Evolutionary conservation across 768 basidiomycete genomes (phyloP).

Genomic region (Flagelloscypha sp.): DNA sequence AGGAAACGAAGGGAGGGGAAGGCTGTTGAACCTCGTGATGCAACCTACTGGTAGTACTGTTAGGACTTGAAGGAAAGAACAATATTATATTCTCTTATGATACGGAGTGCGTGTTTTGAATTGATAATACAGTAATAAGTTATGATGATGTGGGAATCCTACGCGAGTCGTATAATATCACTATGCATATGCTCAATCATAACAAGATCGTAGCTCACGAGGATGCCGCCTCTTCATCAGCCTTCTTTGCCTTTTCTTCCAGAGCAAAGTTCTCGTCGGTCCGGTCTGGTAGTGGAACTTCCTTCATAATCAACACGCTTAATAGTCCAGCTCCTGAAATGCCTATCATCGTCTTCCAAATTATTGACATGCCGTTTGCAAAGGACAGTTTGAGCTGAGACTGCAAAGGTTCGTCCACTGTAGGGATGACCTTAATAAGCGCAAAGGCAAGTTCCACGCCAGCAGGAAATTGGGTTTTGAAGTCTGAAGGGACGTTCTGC

Average conservation of each 20-base stretch:
- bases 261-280: slow-evolving; percentile 25
- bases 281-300: slow-evolving; percentile 22
- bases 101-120: too few relatives aligned
- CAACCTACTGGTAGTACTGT: slow-evolving; percentile 51
- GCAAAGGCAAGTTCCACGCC: slow-evolving; percentile 36
- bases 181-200: too few relatives aligned
- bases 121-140: too few relatives aligned
- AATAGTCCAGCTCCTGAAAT: slow-evolving; percentile 29
- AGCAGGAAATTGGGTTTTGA: slow-evolving; percentile 24
- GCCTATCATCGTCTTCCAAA: slow-evolving; percentile 39
- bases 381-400: slow-evolving; percentile 33
- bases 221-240: too few relatives aligned
- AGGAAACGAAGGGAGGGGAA: slow-evolving; percentile 45
- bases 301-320: slow-evolving; percentile 24
- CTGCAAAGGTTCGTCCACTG: slow-evolving; percentile 25
- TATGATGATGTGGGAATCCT: too few relatives aligned
- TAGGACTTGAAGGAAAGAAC: too few relatives aligned
- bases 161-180: too few relatives aligned
- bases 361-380: slow-evolving; percentile 23
- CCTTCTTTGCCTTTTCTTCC: slow-evolving; percentile 18
- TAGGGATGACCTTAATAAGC: slow-evolving; percentile 32
- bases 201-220: too few relatives aligned
- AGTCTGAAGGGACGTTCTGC: slow-evolving; percentile 29
- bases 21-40: slow-evolving; percentile 25
- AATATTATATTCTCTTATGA: too few relatives aligned